Conservation (phyloP, 306 rosid species). For the Cucurbita argyrosperma region DNA sequence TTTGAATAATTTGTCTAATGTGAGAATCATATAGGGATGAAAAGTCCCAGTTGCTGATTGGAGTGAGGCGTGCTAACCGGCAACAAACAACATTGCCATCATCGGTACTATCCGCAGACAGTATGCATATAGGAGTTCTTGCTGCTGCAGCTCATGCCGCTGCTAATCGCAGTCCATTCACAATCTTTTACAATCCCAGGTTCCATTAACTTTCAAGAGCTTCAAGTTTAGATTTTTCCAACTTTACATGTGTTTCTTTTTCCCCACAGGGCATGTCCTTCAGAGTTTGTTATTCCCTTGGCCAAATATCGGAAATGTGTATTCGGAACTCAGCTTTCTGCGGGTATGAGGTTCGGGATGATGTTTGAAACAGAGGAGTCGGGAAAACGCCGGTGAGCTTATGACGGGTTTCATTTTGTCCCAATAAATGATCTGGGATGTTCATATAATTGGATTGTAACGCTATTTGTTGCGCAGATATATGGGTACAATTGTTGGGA, state of each 20-base stretch:
- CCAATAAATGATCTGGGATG: not conserved
- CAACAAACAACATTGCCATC: conserved; percentile 87
- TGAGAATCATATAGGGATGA: conserved; percentile 47
- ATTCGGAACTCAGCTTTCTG: conserved; percentile 71
- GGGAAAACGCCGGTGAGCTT: conserved; percentile 73
- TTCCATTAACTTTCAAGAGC: conserved; percentile 4
- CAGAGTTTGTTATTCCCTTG: conserved; percentile 86
- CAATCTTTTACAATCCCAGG: conserved; percentile 97
- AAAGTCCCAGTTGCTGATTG: conserved; percentile 75
- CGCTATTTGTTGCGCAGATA: conserved; percentile 20
- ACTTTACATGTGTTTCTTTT: not conserved
- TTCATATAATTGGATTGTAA: not conserved
- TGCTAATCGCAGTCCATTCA: conserved; percentile 67
- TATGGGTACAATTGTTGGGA: conserved; percentile 82
- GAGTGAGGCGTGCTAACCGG: conserved; percentile 85
- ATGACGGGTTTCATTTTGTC: not conserved
- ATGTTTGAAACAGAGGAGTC: conserved; percentile 99
- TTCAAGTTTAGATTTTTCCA: not conserved
- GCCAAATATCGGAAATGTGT: conserved; percentile 62
- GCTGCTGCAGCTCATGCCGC: conserved; percentile 99
- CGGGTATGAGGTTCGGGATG: conserved; percentile 99
- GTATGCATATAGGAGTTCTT: conserved; percentile 98
- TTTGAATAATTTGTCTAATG: not conserved
- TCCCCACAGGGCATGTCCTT: conserved; percentile 78
- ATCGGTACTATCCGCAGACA: conserved; percentile 89